These are phyloP conservation scores for Pseudocercospora fuligena DNA, from an alignment of 2,329 filamentous ascomycete genomes.

Conservation along the genomic window DNA sequence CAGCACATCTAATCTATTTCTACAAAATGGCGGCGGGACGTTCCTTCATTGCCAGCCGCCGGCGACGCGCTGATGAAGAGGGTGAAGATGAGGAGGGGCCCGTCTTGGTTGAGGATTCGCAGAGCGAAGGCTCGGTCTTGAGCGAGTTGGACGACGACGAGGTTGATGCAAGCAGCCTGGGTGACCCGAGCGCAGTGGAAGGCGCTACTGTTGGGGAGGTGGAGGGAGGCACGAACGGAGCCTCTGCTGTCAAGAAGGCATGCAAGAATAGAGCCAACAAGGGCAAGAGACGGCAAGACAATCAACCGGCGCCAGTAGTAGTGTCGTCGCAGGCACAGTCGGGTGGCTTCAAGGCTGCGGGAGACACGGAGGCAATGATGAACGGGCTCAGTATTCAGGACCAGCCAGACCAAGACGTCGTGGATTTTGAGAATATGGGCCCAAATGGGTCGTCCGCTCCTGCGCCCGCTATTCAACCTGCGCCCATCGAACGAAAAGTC, in stretches of 20 bases:
- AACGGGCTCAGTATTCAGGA: conserved; percentile 60
- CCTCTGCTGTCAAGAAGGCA: conserved; percentile 42
- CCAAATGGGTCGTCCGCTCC: conserved; percentile 39
- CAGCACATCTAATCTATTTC: conserved; percentile 19
- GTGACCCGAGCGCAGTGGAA: conserved; percentile 30
- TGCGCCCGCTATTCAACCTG: conserved; percentile 39
- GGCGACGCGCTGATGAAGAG: conserved; percentile 72
- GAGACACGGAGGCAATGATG: conserved; percentile 66
- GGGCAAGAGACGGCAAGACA: conserved; percentile 35
- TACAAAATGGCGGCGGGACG: conserved; percentile 58
- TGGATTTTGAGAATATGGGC: conserved; percentile 59
- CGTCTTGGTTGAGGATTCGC: conserved; percentile 64
- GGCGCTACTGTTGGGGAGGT: conserved; percentile 33
- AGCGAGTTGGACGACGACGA: conserved; percentile 64
- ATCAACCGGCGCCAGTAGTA: conserved; percentile 38
- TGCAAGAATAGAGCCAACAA: conserved; percentile 33
- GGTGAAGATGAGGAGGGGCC: conserved; percentile 66
- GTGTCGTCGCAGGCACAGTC: conserved; percentile 16
- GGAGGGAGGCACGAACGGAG: conserved; percentile 30
- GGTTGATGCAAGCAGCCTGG: conserved; percentile 34
- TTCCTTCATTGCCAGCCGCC: conserved; percentile 66
- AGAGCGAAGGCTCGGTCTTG: conserved; percentile 64
- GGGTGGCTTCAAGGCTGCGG: conserved; percentile 48
- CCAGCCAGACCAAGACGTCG: conserved; percentile 43
- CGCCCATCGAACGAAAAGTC: conserved; percentile 36